A percentile compares a stretch with the other conserved stretches of the same genome.
These are phyloP conservation scores for Debaryomycetaceae sp. DNA, from an alignment of 1,139 yeast species.

Conservation along the genomic window DNA sequence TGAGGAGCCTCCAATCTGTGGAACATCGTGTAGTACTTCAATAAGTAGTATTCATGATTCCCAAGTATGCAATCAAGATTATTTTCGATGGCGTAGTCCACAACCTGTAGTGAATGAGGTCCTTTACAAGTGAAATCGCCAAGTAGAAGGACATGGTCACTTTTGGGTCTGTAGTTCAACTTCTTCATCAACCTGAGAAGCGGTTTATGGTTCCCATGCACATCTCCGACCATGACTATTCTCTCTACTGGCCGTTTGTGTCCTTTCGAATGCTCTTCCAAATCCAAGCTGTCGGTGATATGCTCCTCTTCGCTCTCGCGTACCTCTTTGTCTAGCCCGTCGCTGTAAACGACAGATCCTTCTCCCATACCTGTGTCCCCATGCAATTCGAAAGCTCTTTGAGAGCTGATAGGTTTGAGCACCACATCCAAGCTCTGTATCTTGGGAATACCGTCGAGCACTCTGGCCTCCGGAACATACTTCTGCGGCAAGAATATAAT, in stretches of 20 bases:
- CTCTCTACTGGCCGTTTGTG: slow-evolving; percentile 29
- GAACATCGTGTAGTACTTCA: slow-evolving; percentile 57
- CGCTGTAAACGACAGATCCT: neutral
- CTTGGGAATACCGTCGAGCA: slow-evolving; percentile 23
- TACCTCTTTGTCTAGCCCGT: neutral
- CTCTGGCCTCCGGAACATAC: slow-evolving; percentile 33
- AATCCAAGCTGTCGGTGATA: slow-evolving; percentile 5
- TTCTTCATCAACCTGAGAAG: slow-evolving; percentile 49
- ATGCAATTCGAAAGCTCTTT: slow-evolving; percentile 14
- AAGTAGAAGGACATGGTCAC: slow-evolving; percentile 63
- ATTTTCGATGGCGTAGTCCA: slow-evolving; percentile 62
- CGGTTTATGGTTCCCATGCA: slow-evolving; percentile 73
- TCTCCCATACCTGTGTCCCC: slow-evolving; percentile 4
- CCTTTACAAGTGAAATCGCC: slow-evolving; percentile 92
- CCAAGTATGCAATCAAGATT: slow-evolving; percentile 76
- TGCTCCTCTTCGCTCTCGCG: slow-evolving; percentile 1
- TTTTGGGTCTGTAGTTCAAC: slow-evolving; percentile 37
- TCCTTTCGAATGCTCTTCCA: slow-evolving; percentile 2
- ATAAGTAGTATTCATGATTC: slow-evolving; percentile 74
- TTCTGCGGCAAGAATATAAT: slow-evolving; percentile 29
- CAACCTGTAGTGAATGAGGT: slow-evolving; percentile 64
- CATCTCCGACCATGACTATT: slow-evolving; percentile 75
- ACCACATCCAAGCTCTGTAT: slow-evolving; percentile 22
- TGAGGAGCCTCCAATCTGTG: slow-evolving; percentile 45
- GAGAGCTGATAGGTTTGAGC: slow-evolving; percentile 21